Evolutionary conservation across 306 rosid species (phyloP).

Genomic region (Aeschynomene evenia): DNA sequence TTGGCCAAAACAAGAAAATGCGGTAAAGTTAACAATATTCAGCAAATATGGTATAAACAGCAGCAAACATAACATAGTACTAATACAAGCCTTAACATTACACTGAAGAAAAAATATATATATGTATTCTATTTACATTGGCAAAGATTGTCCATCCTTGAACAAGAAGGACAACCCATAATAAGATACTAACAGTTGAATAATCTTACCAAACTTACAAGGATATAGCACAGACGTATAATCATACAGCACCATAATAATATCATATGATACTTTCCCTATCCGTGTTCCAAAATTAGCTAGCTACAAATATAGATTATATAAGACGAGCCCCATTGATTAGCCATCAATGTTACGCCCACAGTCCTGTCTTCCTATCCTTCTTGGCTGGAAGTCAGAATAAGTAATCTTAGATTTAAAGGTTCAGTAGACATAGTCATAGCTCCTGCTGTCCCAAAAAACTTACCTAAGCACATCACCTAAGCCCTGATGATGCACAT

Average conservation of each 20-base stretch:
- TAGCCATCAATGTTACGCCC: conserved; percentile 49
- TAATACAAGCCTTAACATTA: conserved; percentile 30
- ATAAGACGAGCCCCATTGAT: conserved; percentile 41
- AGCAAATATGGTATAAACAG: neutral
- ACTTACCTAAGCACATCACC: conserved; percentile 41
- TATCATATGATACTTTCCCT: conserved; percentile 53
- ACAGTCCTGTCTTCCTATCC: conserved; percentile 44
- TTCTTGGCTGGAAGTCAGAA: conserved; percentile 43
- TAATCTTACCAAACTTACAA: conserved; percentile 43
- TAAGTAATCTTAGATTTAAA: conserved; percentile 42
- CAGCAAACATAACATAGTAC: conserved; percentile 11
- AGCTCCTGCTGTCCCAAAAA: conserved; percentile 41
- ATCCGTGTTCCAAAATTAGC: conserved; percentile 65
- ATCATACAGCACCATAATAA: conserved; percentile 58
- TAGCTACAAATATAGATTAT: conserved; percentile 42
- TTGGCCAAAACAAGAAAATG: neutral
- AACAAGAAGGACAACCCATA: conserved; percentile 33
- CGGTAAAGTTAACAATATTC: neutral
- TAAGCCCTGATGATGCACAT: conserved; percentile 34
- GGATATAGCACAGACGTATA: conserved; percentile 47
- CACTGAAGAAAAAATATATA: conserved; percentile 1
- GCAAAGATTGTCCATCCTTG: conserved; percentile 36
- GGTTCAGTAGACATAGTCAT: conserved; percentile 48
- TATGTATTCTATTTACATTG: conserved; percentile 42
- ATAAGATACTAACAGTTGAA: conserved; percentile 31